Evolutionary conservation across 192 early-diverging fungal genomes (phyloP), one percentile per base, ranked within the genome.

Genomic region (Backusella macrospora): DNA sequence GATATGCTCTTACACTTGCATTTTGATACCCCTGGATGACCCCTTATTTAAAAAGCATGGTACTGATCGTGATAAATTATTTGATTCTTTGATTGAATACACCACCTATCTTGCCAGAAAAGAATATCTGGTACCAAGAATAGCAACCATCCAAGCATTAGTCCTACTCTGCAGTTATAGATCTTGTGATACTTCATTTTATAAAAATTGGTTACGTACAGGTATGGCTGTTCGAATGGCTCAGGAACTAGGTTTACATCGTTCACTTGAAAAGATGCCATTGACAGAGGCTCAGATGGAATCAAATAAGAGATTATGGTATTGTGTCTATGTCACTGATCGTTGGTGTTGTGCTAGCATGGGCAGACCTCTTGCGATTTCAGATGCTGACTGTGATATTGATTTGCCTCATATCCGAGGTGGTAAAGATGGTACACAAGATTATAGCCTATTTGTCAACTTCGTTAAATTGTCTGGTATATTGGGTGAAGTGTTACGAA

Each of bases 191-290:
- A 44, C 47, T 6, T 65, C 38, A 7, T 70, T 40, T 42, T 79
- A 74, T 34, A 73, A 26, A 10, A 74, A 52, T 16, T 79, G 77
- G 77, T 71, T 79, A 34, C 49, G 39, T 13, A 46, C 73, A 23
- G 77, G 77, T 23, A 79, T 79, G 90, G 91, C 91, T 23, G 89
- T 88, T 26, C 76, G 91, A 43, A 90, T 92, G 83, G 92, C 92
- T 6, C 91, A 92, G 76, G 92, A 94, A 71, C 62, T 94, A 59
- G 92, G 91, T 15, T 83, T 94, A 63, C 91, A 94, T 70, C 86
- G 92, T 38, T 88, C 88, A 75, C 75, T 84, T 8, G 45, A 79
- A 1, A 77, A 76, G n/a, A 82, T 84, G 75, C 77, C 78, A 46
- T 21, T 85, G 16, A 69, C 80, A 18, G 75, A 72, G 7, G 47